A percentile compares a stretch with the other conserved stretches of the same genome.
phyloP scores from a whole-genome alignment of 345 rosid genomes.

The Corchorus capsularis region DNA sequence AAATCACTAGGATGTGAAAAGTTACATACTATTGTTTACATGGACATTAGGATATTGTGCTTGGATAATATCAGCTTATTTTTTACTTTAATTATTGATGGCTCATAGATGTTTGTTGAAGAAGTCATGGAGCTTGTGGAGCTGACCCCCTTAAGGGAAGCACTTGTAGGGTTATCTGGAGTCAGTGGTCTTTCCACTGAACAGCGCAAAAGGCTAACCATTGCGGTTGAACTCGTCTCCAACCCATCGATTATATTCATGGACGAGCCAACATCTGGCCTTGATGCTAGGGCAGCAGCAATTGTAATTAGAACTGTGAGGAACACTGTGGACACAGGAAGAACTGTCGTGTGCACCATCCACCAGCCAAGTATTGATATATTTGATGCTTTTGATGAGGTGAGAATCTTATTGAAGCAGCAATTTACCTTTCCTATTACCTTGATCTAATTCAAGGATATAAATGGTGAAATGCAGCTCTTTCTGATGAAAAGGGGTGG shows the following conservation, averaged over 20 bases:
- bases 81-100: constrained; percentile 6
- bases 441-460: background rate
- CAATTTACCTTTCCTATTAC: background rate
- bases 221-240: constrained; percentile 66
- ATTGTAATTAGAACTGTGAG: constrained; percentile 71
- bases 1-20: background rate
- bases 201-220: constrained; percentile 64
- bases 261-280: constrained; percentile 74
- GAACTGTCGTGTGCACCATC: constrained; percentile 71
- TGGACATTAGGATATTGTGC: background rate
- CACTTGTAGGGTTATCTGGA: constrained; percentile 58
- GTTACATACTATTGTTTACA: background rate
- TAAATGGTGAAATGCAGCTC: constrained; percentile 32
- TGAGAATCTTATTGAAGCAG: constrained; percentile 3
- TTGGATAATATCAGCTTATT: background rate
- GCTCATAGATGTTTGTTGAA: constrained; percentile 55
- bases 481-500: constrained; percentile 57
- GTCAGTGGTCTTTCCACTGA: constrained; percentile 60
- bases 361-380: constrained; percentile 74
- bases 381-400: constrained; percentile 76
- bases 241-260: constrained; percentile 70
- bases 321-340: constrained; percentile 65
- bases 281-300: constrained; percentile 73
- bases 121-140: constrained; percentile 77
- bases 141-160: constrained; percentile 47